Conservation (phyloP, 805 yeast genomes). For the Nakazawaea holstii region DNA sequence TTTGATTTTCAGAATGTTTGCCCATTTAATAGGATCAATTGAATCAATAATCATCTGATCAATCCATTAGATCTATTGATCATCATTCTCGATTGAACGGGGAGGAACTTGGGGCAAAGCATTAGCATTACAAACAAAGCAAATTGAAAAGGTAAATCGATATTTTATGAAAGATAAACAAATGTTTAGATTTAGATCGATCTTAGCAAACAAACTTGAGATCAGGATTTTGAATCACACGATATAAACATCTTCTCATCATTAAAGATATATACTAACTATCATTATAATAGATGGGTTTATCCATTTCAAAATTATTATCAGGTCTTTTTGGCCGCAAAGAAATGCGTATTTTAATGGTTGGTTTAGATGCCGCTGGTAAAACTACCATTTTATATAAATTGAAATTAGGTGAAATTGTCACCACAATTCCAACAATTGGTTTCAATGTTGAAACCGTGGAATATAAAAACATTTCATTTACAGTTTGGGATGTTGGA, state of each 20-base stretch:
- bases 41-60: not conserved
- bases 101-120: too few relatives aligned
- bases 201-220: not conserved
- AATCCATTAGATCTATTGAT: not conserved
- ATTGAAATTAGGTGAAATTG: slow-evolving; percentile 92
- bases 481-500: slow-evolving; percentile 99
- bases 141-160: not conserved
- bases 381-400: slow-evolving; percentile 94
- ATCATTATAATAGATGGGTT: slow-evolving; percentile 64
- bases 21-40: not conserved
- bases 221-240: not conserved
- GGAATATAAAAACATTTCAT: slow-evolving; percentile 93
- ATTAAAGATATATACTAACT: not conserved
- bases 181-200: not conserved
- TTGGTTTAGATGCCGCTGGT: slow-evolving; percentile 98
- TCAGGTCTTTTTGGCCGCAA: slow-evolving; percentile 95
- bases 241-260: not conserved
- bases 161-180: not conserved
- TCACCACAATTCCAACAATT: slow-evolving; percentile 93
- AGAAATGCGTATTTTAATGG: slow-evolving; percentile 98
- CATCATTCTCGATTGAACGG: not conserved
- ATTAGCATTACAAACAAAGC: not conserved
- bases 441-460: slow-evolving; percentile 98
- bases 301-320: slow-evolving; percentile 89
- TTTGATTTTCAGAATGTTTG: not conserved